Evolutionary conservation across 1,139 yeast species (phyloP), one percentile per base, ranked within the genome.

Genomic region (Debaryomyces singareniensis): DNA sequence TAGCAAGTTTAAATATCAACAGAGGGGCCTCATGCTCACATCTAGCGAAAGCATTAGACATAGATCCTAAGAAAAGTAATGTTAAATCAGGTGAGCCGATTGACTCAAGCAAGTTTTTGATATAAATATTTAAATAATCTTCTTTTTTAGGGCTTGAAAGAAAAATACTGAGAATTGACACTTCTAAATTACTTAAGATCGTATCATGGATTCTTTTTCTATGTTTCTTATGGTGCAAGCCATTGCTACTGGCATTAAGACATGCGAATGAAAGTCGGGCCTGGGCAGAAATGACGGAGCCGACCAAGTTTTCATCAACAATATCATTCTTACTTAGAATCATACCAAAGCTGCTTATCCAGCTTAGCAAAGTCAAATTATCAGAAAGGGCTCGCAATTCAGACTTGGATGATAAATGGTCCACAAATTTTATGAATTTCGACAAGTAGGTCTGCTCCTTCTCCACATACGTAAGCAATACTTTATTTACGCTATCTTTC

Each of bases 321-420:
- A 36, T 32, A 5, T 50, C 45, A 18, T 62, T 35, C 14, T 63
- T 47, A 13, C 45, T 42, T n/a, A 20, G 7, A 10, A 15, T 28
- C n/a, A 21, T 21, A 13, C 28, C 20, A 12, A 28, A 20, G 5
- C 9, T 10, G 16, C 14, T 27, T 36, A 58, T 50, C 87, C 89
- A 81, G 20, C 64, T 61, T 27, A 80, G 58, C 12, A 80, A 55
- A 3, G 79, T 66, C 45, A 75, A 55, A 35, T 74, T 56, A 47
- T 75, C 83, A 4, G 75, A 57, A 4, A 67, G 49, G 2, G 89
- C 81, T 35, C 66, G 51, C 9, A 60, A 52, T 30, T 55, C 57
- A 13, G 48, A 34, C 25, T 50, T 53, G 2, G 47, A 33, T 1
- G 69, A 54, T 21, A 59, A 46, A 18, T 62, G 60, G 21, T 46